Conservation (phyloP, 2,329 filamentous ascomycete genomes). For the Coniella vitis region DNA sequence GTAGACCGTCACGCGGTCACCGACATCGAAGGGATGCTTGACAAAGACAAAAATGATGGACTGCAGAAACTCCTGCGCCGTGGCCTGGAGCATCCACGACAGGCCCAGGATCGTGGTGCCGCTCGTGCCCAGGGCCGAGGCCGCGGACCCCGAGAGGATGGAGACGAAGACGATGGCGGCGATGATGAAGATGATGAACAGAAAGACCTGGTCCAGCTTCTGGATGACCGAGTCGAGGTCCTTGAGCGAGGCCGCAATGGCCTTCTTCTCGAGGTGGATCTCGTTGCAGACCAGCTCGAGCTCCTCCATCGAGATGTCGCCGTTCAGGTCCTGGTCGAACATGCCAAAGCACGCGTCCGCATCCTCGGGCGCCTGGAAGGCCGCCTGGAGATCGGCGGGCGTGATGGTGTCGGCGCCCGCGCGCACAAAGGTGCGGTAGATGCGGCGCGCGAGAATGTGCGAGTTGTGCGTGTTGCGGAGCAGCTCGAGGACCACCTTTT, state of each 20-base stretch:
- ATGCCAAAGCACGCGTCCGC: slow-evolving; percentile 83
- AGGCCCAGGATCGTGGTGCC: slow-evolving; percentile 83
- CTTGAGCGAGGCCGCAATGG: slow-evolving; percentile 89
- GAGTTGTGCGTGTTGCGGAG: slow-evolving; percentile 65
- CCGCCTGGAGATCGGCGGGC: slow-evolving; percentile 68
- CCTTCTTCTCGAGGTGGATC: slow-evolving; percentile 89
- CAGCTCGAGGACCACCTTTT: slow-evolving; percentile 76
- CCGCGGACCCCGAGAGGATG: slow-evolving; percentile 83
- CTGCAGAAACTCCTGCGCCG: slow-evolving; percentile 89
- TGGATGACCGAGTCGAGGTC: slow-evolving; percentile 89
- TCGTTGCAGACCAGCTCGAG: slow-evolving; percentile 90
- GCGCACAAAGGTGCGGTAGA: slow-evolving; percentile 81
- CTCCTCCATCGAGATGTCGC: slow-evolving; percentile 92
- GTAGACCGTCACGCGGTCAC: slow-evolving; percentile 86
- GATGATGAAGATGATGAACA: slow-evolving; percentile 78
- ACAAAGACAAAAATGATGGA: slow-evolving; percentile 94
- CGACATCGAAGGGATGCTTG: slow-evolving; percentile 95
- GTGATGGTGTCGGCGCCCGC: slow-evolving; percentile 69
- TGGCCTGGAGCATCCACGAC: slow-evolving; percentile 87
- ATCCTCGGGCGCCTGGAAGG: slow-evolving; percentile 78
- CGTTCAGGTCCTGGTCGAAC: slow-evolving; percentile 95
- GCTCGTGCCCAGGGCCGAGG: slow-evolving; percentile 81
- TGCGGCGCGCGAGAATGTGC: slow-evolving; percentile 76
- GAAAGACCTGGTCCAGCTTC: slow-evolving; percentile 82
- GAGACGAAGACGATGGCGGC: slow-evolving; percentile 81